Evolutionary conservation across 805 yeast genomes (phyloP).

Genomic region (Candida dajiaensis): DNA sequence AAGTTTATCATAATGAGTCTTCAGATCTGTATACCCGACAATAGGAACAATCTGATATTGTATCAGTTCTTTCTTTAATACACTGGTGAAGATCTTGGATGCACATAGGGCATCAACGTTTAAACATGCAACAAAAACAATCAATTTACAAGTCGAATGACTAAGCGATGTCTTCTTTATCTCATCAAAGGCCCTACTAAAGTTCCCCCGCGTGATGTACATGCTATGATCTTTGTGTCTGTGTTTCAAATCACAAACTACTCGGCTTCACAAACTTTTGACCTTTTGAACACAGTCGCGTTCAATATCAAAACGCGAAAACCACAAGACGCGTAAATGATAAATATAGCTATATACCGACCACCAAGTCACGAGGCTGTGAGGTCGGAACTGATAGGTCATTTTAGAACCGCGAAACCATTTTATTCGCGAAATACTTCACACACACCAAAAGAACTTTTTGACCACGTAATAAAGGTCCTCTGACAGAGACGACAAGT

Average conservation of each 20-base stretch:
- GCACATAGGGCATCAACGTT: conserved; percentile 92
- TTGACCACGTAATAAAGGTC: not conserved
- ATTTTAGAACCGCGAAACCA: no score
- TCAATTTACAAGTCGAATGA: conserved; percentile 84
- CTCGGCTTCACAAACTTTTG: no score
- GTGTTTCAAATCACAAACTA: no score
- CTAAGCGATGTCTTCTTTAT: conserved; percentile 70
- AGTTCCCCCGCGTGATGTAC: conserved; percentile 72
- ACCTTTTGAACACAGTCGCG: no score
- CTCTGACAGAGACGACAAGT: not conserved
- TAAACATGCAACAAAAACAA: conserved; percentile 79
- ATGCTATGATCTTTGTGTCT: conserved; percentile 30
- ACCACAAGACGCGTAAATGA: no score
- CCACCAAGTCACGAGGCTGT: no score
- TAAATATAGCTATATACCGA: no score
- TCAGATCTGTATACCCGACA: conserved; percentile 81
- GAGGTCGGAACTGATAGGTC: no score
- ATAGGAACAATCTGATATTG: conserved; percentile 90
- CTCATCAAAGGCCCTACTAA: conserved; percentile 58
- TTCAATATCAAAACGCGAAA: no score
- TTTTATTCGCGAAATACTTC: no score
- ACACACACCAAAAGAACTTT: no score
- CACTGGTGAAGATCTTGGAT: conserved; percentile 62
- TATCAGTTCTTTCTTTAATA: conserved; percentile 74
- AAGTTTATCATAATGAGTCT: conserved; percentile 50